Base-by-base conservation (phyloP, 2,329 filamentous ascomycete genomes). In the Penicillium sp. region DNA sequence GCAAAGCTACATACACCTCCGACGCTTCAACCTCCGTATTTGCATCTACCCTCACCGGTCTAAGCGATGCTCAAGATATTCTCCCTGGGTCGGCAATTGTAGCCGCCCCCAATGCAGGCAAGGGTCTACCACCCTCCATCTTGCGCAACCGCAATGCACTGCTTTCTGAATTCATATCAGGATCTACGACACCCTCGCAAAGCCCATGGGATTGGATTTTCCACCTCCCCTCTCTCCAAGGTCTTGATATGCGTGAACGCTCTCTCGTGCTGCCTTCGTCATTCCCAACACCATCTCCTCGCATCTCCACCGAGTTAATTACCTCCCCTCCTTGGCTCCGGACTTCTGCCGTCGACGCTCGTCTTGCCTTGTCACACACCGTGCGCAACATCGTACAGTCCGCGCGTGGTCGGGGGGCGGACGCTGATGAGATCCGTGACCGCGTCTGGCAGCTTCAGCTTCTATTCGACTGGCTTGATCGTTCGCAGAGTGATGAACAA, bases 121-220 rank as follows among this genome's bases (percentile, higher is more conserved):
- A 68, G 57, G 65, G 65, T 26, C 59, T 67, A 8, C 65, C 65
- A 3, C 66, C 60, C 14, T 59, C 67, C 3, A 60, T 63, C 31
- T 59, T 66, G 45, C 65, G 65, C 13, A 69, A 63, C 33, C 58
- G 67, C 35, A 56, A 62, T 14, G 57, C 66, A 3, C 52, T 70
- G 11, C 61, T 70, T 24, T 58, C 66, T 43, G 59, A 53, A 50
- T 63, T 55, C 39, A 37, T 56, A 37, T 56, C 48, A 53, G 71
- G 62, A 67, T 60, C 63, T 31, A 67, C 69, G 35, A 59, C 71
- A 44, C 70, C 72, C 2, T 68, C 67, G 4, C 72, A 71, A 48
- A 74, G 78, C 39, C 73, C 90, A 0, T 84, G 93, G 67, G 86
- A 89, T 59, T 93, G 90, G 89, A 70, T 96, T 1, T 91, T 96